A percentile compares a stretch with the other conserved stretches of the same genome.
phyloP scores from a whole-genome alignment of 2,329 filamentous ascomycete species.

The Ophiocordyceps camponoti-floridani region DNA sequence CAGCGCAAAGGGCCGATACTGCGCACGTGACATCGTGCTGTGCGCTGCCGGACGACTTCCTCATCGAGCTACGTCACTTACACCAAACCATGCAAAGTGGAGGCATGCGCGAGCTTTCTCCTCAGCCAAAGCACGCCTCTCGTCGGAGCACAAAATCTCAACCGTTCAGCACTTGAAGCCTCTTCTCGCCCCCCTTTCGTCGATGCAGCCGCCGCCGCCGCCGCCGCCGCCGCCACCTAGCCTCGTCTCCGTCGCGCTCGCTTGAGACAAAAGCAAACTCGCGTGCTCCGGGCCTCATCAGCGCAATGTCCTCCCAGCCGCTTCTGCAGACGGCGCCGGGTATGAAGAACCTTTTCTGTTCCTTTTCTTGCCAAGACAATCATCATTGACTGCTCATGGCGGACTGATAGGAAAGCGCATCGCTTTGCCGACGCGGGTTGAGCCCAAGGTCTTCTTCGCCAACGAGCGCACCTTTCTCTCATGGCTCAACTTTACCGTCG shows the following conservation, averaged over 20 bases:
- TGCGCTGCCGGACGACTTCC: neutral
- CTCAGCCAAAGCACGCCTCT: neutral
- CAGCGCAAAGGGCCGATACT: neutral
- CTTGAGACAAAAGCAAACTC: neutral
- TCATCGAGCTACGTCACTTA: neutral
- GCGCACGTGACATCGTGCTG: neutral
- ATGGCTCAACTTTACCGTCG: conserved; percentile 99
- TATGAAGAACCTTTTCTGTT: conserved; percentile 20
- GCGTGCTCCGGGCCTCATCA: neutral
- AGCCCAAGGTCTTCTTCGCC: conserved; percentile 99
- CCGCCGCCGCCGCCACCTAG: neutral
- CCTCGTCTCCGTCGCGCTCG: neutral
- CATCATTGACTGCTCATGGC: neutral
- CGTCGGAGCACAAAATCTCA: no score
- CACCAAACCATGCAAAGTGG: neutral
- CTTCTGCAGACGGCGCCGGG: conserved; percentile 87
- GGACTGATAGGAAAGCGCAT: conserved; percentile 71
- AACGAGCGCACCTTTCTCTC: conserved; percentile 98
- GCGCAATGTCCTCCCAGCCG: conserved; percentile 78
- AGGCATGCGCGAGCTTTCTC: neutral
- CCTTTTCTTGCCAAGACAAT: neutral
- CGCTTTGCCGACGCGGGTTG: conserved; percentile 89
- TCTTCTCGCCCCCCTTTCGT: neutral
- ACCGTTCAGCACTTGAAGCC: no score
- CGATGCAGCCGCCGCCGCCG: neutral